Evolutionary conservation across 306 rosid species (phyloP).

Genomic region (Macrotyloma uniflorum): DNA sequence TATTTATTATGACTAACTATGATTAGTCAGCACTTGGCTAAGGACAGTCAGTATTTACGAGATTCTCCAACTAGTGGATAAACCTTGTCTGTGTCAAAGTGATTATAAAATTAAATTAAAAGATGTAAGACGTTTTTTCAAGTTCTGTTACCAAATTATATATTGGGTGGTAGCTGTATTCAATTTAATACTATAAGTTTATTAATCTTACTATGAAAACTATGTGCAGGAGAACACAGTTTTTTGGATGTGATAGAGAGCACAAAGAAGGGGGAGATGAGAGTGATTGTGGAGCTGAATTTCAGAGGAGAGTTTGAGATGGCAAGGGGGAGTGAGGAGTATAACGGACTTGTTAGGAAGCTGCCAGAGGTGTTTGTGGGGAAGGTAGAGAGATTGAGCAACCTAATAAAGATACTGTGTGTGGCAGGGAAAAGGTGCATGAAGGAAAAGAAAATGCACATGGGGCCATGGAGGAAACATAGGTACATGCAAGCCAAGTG

Average conservation of each 20-base stretch:
- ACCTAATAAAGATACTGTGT: slow-evolving; percentile 63
- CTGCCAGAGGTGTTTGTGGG: slow-evolving; percentile 88
- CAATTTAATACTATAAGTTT: slow-evolving; percentile 21
- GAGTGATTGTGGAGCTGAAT: slow-evolving; percentile 75
- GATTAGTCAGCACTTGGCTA: background rate
- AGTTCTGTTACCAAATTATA: background rate
- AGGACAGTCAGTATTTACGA: background rate
- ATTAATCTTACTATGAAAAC: background rate
- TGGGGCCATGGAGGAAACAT: slow-evolving; percentile 96
- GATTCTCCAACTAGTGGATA: background rate
- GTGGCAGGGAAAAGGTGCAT: slow-evolving; percentile 76
- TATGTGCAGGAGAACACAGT: slow-evolving; percentile 63
- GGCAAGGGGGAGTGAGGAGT: slow-evolving; percentile 70
- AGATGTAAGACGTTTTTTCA: background rate
- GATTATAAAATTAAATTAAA: background rate
- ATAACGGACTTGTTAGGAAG: slow-evolving; percentile 52
- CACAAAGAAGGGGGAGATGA: slow-evolving; percentile 63
- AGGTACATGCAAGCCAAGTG: slow-evolving; percentile 88
- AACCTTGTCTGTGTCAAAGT: background rate
- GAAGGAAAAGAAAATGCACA: slow-evolving; percentile 83
- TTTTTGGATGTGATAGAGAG: slow-evolving; percentile 75
- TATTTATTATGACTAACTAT: background rate
- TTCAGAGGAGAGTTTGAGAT: slow-evolving; percentile 84
- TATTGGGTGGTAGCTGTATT: background rate
- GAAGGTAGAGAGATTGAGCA: slow-evolving; percentile 68